Percentiles rank a stretch among this genome's conserved stretches.
These are phyloP conservation scores for Verticillium albo-atrum DNA, from an alignment of 2,329 filamentous ascomycete species.

Conservation along the genomic window DNA sequence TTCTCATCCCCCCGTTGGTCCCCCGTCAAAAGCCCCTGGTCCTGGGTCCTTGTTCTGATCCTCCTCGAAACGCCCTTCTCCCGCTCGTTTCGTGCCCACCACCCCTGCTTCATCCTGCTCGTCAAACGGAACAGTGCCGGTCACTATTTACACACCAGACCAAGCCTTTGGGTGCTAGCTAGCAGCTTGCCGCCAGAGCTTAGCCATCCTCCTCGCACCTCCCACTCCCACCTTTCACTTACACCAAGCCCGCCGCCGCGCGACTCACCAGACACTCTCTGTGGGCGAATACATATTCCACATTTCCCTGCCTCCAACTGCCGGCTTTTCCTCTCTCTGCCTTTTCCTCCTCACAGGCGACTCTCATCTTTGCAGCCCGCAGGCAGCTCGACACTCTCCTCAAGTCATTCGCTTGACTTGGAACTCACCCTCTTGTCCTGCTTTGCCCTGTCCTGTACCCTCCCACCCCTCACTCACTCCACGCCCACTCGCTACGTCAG, in stretches of 20 bases:
- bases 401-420: constrained; percentile 43
- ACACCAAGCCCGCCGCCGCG: constrained; percentile 6
- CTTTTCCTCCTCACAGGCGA: constrained; percentile 25
- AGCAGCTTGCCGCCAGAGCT: constrained; percentile 12
- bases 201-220: constrained; percentile 8
- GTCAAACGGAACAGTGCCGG: background rate
- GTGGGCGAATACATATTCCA: background rate
- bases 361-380: constrained; percentile 31
- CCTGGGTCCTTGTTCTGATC: background rate
- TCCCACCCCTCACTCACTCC: constrained; percentile 6
- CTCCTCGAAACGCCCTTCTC: constrained; percentile 1
- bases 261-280: constrained; percentile 21
- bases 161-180: background rate
- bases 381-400: constrained; percentile 20
- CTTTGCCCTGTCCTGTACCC: constrained; percentile 1
- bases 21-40: background rate
- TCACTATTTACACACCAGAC: background rate
- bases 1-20: background rate
- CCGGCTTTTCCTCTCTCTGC: constrained; percentile 16
- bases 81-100: constrained; percentile 2
- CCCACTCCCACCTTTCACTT: constrained; percentile 22
- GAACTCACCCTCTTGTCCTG: constrained; percentile 13
- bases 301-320: constrained; percentile 25
- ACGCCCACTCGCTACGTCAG: constrained; percentile 8
- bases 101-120: background rate